Base-by-base conservation (phyloP, 768 basidiomycete species). In the Boletus sp. region DNA sequence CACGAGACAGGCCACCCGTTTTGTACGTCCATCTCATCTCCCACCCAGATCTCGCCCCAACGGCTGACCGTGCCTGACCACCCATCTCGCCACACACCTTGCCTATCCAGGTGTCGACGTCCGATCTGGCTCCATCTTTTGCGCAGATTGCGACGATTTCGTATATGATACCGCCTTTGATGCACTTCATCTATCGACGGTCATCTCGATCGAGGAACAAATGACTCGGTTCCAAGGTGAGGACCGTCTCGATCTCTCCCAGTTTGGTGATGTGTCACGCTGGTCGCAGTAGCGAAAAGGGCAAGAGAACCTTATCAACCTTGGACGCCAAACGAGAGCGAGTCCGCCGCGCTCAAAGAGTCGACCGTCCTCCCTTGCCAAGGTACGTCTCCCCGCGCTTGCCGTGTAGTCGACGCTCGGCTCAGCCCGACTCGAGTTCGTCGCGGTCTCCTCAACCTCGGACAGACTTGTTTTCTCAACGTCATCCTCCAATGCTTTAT, bases 391-490 rank as follows among this genome's bases (percentile, higher is more conserved):
- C 30, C 2, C 14, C 5, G 17, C 10, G 10, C 36, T 29, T 7
- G 17, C 2, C n/a, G 39, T 36, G 15, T 5, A 15, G 20, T 10
- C 7, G 3, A 36, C 15, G 35, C 55, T 54, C 20, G 59, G 35
- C 37, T 55, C 28, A 64, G 20, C 40, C 39, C 37, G 35, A 45
- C 51, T 42, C 41, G 5, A 92, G 92, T 86, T 50, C 84, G 90
- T n/a, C 80, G 90, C 55, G 93, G 94, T 0, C 77, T 96, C 4
- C 75, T 93, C 42, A 95, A 96, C 71, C 83, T 96, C 0, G 92
- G 93, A 2, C 88, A 94, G 70, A 98, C 94, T 0, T 98, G 96
- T 67, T 98, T 94, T 75, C 80, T 98, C 64, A 96, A 93, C 61
- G 93, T 89, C 50, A 85, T 97, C 20, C 80, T 98, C 11, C 96